These are phyloP conservation scores for Flaveria sonorensis DNA, from an alignment of 129 eudicot genomes.

Conservation along the genomic window DNA sequence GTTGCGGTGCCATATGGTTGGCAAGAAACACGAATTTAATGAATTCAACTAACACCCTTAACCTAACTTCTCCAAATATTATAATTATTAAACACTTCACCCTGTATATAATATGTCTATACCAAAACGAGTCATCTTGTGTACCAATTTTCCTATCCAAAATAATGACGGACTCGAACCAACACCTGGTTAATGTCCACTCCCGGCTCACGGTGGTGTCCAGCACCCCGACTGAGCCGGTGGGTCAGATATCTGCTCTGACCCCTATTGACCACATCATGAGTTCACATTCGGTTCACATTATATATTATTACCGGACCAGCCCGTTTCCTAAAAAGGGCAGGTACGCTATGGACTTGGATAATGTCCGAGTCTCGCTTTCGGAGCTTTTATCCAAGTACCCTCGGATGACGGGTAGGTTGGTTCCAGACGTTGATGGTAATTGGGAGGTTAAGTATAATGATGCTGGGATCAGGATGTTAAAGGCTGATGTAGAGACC, in stretches of 20 bases:
- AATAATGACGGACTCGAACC: background rate
- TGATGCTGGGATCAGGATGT: slow-evolving; percentile 70
- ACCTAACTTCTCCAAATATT: slow-evolving; percentile 6
- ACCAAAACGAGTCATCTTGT: background rate
- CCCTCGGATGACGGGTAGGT: slow-evolving; percentile 59
- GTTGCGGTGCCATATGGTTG: slow-evolving; percentile 25
- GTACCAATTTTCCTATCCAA: background rate
- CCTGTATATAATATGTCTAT: background rate
- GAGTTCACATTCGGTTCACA: slow-evolving; percentile 50
- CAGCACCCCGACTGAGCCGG: slow-evolving; percentile 55
- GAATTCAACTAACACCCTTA: slow-evolving; percentile 32
- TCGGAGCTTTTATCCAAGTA: slow-evolving; percentile 46
- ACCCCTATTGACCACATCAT: slow-evolving; percentile 52
- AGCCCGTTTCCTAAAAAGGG: slow-evolving; percentile 50
- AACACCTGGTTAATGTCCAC: slow-evolving; percentile 43
- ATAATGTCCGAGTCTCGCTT: slow-evolving; percentile 49
- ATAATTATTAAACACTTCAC: background rate
- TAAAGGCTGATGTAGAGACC: slow-evolving; percentile 45
- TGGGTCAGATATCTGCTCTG: slow-evolving; percentile 34
- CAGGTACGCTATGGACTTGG: slow-evolving; percentile 40
- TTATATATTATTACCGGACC: slow-evolving; percentile 56
- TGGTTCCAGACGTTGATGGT: slow-evolving; percentile 42
- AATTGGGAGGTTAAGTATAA: slow-evolving; percentile 56
- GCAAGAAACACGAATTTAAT: slow-evolving; percentile 34
- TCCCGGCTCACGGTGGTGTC: slow-evolving; percentile 64